A percentile compares a stretch with the other conserved stretches of the same genome.
Evolutionary conservation across 768 basidiomycete species (phyloP).

Genomic region (Trametes cubensis): DNA sequence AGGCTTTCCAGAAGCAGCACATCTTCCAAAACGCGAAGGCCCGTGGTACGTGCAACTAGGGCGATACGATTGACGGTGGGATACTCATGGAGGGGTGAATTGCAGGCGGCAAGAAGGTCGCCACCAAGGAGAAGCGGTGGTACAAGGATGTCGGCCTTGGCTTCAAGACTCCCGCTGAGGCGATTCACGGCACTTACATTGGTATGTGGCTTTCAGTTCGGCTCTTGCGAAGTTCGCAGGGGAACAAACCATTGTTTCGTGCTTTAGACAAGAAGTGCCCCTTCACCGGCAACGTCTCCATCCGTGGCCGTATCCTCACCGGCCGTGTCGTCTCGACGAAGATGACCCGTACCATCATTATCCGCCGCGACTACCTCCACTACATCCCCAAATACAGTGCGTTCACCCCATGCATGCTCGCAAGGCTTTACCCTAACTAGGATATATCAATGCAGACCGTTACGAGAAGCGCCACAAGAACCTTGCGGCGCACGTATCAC

Average conservation of each 20-base stretch:
- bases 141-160: slow-evolving; percentile 98
- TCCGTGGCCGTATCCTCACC: slow-evolving; percentile 97
- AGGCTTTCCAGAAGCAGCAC: slow-evolving; percentile 96
- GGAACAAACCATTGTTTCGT: slow-evolving; percentile 7
- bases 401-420: slow-evolving; percentile 36
- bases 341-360: slow-evolving; percentile 98
- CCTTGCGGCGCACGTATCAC: slow-evolving; percentile 94
- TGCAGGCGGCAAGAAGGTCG: slow-evolving; percentile 84
- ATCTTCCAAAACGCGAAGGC: slow-evolving; percentile 98
- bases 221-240: background rate
- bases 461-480: slow-evolving; percentile 99
- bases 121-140: slow-evolving; percentile 96
- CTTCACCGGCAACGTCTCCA: slow-evolving; percentile 95
- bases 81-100: slow-evolving; percentile 16
- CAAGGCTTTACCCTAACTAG: background rate
- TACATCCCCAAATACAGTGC: slow-evolving; percentile 98
- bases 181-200: slow-evolving; percentile 95
- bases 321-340: slow-evolving; percentile 98
- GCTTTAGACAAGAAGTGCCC: slow-evolving; percentile 97
- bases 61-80: background rate
- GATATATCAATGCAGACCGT: slow-evolving; percentile 61
- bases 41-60: slow-evolving; percentile 63
- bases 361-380: slow-evolving; percentile 93
- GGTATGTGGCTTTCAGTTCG: slow-evolving; percentile 56
- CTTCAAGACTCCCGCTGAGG: slow-evolving; percentile 95